Evolutionary conservation across 495 filamentous ascomycete species (phyloP).

Genomic region (Aspergillus homomorphus): DNA sequence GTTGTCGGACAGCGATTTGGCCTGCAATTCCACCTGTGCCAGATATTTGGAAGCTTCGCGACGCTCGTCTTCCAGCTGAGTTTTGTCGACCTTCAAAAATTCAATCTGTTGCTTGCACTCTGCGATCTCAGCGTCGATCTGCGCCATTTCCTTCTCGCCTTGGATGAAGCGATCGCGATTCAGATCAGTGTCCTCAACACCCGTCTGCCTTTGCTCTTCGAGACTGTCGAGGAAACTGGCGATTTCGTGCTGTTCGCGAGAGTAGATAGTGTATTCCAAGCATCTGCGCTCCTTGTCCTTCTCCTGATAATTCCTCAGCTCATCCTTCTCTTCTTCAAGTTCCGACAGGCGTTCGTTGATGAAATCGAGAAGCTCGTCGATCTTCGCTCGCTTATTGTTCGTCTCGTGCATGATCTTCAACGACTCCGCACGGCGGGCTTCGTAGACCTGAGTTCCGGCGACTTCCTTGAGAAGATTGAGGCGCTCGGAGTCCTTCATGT

Average conservation of each 20-base stretch:
- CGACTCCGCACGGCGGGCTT: conserved; percentile 82
- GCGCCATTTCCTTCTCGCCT: conserved; percentile 75
- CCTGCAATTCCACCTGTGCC: conserved; percentile 81
- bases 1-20: conserved; percentile 75
- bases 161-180: conserved; percentile 72
- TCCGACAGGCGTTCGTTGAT: conserved; percentile 87
- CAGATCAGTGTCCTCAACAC: conserved; percentile 78
- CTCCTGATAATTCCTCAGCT: conserved; percentile 86
- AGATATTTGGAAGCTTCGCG: conserved; percentile 70
- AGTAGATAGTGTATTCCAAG: conserved; percentile 91
- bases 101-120: conserved; percentile 79
- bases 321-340: conserved; percentile 95
- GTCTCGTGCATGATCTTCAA: conserved; percentile 97
- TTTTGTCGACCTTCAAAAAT: conserved; percentile 81
- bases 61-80: conserved; percentile 85
- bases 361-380: conserved; percentile 85
- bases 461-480: conserved; percentile 93
- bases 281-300: conserved; percentile 92
- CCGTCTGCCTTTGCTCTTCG: conserved; percentile 75
- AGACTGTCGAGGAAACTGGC: conserved; percentile 74
- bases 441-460: conserved; percentile 94
- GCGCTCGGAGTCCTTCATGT: conserved; percentile 94
- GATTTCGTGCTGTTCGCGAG: conserved; percentile 79
- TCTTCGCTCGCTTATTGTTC: conserved; percentile 88
- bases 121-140: conserved; percentile 73